Conservation (phyloP, 352 stramenopile species). For the Phytophthora idaei region DNA sequence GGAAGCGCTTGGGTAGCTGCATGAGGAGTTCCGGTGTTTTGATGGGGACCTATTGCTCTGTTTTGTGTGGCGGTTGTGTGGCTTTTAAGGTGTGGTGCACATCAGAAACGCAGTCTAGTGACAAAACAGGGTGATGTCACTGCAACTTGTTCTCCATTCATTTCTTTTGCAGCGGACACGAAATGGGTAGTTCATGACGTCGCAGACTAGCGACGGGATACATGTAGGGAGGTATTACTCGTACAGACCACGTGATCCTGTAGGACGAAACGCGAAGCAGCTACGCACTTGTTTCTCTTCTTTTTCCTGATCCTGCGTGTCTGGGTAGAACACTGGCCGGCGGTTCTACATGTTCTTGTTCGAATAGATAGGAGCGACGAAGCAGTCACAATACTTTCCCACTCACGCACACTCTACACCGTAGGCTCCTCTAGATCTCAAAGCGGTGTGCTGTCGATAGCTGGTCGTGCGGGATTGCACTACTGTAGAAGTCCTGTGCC, state of each 20-base stretch:
- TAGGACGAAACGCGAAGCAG: constrained; percentile 18
- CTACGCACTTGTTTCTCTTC: constrained; percentile 27
- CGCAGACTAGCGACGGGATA: constrained; percentile 15
- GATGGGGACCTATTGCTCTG: constrained; percentile 9
- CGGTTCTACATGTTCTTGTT: constrained; percentile 27
- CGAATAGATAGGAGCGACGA: constrained; percentile 37
- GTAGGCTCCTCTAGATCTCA: constrained; percentile 51
- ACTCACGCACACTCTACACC: constrained; percentile 16
- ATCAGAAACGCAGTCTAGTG: constrained; percentile 2
- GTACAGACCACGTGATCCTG: constrained; percentile 13
- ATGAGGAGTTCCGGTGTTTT: constrained; percentile 11
- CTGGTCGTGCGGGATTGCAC: constrained; percentile 46
- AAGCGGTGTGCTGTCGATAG: constrained; percentile 52
- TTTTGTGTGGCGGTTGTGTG: constrained; percentile 26
- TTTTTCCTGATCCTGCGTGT: constrained; percentile 3
- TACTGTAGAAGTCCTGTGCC: constrained; percentile 65
- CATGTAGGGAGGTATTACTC: constrained; percentile 19
- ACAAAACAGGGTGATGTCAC: not conserved
- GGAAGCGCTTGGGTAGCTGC: constrained; percentile 33
- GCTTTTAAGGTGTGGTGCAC: constrained; percentile 4
- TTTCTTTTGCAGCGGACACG: not conserved
- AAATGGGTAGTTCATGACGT: constrained; percentile 13
- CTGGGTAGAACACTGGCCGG: constrained; percentile 7
- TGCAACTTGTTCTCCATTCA: constrained; percentile 7
- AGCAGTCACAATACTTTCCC: constrained; percentile 12